Evolutionary conservation across 352 stramenopile genomes (phyloP), one percentile per base, ranked within the genome.

Genomic region (Nannochloropsis limnetica): DNA sequence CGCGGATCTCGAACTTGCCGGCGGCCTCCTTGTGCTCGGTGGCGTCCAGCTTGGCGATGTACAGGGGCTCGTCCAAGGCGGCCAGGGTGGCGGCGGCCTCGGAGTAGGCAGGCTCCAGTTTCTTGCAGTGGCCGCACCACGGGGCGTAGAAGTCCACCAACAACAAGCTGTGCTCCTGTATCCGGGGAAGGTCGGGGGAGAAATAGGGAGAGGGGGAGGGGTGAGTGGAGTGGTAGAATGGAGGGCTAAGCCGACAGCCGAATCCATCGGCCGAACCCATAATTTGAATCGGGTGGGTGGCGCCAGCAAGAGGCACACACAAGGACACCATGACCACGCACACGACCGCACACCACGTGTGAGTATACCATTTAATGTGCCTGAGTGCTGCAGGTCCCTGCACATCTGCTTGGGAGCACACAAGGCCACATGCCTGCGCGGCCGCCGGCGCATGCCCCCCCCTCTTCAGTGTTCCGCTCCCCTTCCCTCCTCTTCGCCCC

Each of bases 61-160:
- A 89, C 67, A 93, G 87, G 22, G 89, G 87, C 31, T 88, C 87
- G 83, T 95, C 90, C 81, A 92, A 81, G 83, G 93, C 88, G 83
- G 91, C 89, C 11, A 96, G 89, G 43, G 88, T 90, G 84, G 89
- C 89, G 44, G 93, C 93, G 2, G 92, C 92, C 87, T 92, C 90
- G 45, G 90, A 89, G 88, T 95, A 96, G 84, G 94, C 90, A 17
- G 92, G 92, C 81, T 89, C 90, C 81, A 95, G 87, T 49, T 87
- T 86, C 89, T 95, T 95, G 89, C 92, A 96, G 88, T 96, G 92
- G 22, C 91, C 91, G 87, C 92, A 96, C 85, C 91, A 95, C 23
- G 92, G 92, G 20, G 92, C 91, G 88, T 95, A 96, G 81, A 95
- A 96, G 88, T 96, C 89, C 2, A 96, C 92, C 43, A 97, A 89